phyloP scores from a whole-genome alignment of 2,329 filamentous ascomycete species.

The Cercospora sesami region DNA sequence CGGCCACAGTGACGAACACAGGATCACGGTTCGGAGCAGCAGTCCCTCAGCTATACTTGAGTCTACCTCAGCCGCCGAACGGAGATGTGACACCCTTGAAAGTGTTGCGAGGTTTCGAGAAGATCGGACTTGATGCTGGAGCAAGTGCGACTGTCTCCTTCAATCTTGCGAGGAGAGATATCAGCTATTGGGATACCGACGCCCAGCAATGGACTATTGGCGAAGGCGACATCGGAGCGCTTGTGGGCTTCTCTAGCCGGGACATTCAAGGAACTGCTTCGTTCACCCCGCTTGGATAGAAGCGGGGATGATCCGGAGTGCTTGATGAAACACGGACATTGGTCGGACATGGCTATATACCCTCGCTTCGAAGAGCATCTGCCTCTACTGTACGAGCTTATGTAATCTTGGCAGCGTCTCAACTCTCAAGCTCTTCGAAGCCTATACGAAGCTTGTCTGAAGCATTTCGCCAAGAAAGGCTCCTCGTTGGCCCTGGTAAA shows the following conservation, averaged over 20 bases:
- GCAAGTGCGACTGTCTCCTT: conserved; percentile 35
- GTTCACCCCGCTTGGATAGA: conserved; percentile 21
- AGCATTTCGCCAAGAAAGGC: neutral
- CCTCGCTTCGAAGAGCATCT: neutral
- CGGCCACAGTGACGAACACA: conserved; percentile 61
- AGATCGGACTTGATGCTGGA: conserved; percentile 39
- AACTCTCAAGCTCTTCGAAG: neutral
- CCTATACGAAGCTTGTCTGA: neutral
- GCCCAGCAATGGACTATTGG: conserved; percentile 39
- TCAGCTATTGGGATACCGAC: conserved; percentile 41
- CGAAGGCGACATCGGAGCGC: conserved; percentile 26
- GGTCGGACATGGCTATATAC: neutral
- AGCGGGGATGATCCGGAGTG: neutral
- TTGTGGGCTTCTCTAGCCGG: conserved; percentile 32
- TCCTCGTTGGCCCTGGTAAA: neutral
- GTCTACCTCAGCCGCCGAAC: conserved; percentile 45
- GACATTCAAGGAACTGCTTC: conserved; percentile 25
- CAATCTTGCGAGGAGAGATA: conserved; percentile 38
- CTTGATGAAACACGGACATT: neutral
- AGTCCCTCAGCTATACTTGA: conserved; percentile 61
- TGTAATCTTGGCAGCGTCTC: neutral
- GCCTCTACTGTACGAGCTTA: neutral
- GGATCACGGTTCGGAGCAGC: conserved; percentile 56
- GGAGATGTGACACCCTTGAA: conserved; percentile 48
- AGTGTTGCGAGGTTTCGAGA: conserved; percentile 49